phyloP scores from a whole-genome alignment of 352 stramenopile genomes.

The Globisporangium nunn region DNA sequence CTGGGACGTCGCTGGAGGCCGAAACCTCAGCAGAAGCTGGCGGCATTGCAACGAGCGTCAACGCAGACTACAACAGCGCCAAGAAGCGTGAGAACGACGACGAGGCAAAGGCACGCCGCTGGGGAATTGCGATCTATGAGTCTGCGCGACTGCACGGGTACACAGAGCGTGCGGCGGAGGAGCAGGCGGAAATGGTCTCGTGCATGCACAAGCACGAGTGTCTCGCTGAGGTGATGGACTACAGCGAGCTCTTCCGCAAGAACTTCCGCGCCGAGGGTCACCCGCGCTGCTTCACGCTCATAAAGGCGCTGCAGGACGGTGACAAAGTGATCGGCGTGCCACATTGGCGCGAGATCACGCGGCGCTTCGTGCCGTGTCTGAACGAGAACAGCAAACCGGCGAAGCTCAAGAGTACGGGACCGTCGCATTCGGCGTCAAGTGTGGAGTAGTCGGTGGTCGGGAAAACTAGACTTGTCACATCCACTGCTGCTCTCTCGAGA shows the following conservation, averaged over 20 bases:
- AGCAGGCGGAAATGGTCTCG: slow-evolving; percentile 48
- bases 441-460: background rate
- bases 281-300: slow-evolving; percentile 34
- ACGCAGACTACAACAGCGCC: no score
- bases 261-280: slow-evolving; percentile 51
- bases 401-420: background rate
- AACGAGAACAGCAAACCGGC: background rate
- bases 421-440: background rate
- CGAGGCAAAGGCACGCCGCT: slow-evolving; percentile 20
- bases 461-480: no score
- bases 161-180: slow-evolving; percentile 21
- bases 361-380: slow-evolving; percentile 26
- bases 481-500: no score
- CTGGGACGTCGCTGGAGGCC: slow-evolving; percentile 8
- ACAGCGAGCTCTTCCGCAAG: slow-evolving; percentile 24
- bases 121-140: slow-evolving; percentile 45
- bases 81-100: slow-evolving; percentile 1
- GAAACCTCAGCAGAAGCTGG: no score
- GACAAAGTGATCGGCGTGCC: slow-evolving; percentile 41
- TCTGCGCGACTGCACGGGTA: slow-evolving; percentile 37
- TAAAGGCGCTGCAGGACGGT: slow-evolving; percentile 25
- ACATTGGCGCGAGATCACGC: slow-evolving; percentile 32
- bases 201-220: slow-evolving; percentile 52
- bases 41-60: no score
- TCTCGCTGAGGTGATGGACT: slow-evolving; percentile 36